Base-by-base conservation (phyloP, 306 rosid genomes). In the Nissolia schottii region DNA sequence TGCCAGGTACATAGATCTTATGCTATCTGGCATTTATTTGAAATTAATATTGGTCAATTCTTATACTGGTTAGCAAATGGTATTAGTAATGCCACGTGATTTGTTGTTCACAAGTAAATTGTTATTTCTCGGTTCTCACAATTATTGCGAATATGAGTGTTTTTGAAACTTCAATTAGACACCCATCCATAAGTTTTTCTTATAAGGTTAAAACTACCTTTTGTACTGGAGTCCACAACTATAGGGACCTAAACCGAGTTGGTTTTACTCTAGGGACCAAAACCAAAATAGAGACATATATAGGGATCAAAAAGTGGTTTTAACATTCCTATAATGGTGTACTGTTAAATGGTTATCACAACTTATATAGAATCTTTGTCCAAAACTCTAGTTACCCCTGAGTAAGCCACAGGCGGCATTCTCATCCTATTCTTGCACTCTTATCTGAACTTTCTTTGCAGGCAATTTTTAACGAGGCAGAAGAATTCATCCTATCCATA, bases 401-500 rank as follows among this genome's bases (percentile, higher is more conserved):
- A 32, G 32, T 23, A 48, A 46, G 61, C 46, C 37, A n/a, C 64
- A 48, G 15, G 20, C 28, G 57, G 19, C 55, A 20, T 56, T 60
- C 1, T 32, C 74, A 49, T 68, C 24, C 31, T 60, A 34, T 66
- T 40, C 67, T 40, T 62, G 12, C 66, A 22, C 35, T 34, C 61
- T 29, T 77, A 63, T 43, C 2, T 28, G 65, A 12, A 15, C 77
- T 67, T 71, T 50, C 19, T 54, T 29, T 74, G 84, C 84, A 93
- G 98, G 98, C 97, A 74, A 83, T 79, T 38, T 93, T 93, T 70
- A 89, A 90, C 28, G 81, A 87, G 79, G 83, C 90, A 0, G 96
- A 89, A 84, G 98, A 93, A 72, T 93, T 90, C 81, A 74, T 93
- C 49, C 80, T 93, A 57, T 93, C 90, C 58, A 79, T 93, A 62